Base-by-base conservation (phyloP, 164 flowering plant genomes). In the Platanus orientalis region DNA sequence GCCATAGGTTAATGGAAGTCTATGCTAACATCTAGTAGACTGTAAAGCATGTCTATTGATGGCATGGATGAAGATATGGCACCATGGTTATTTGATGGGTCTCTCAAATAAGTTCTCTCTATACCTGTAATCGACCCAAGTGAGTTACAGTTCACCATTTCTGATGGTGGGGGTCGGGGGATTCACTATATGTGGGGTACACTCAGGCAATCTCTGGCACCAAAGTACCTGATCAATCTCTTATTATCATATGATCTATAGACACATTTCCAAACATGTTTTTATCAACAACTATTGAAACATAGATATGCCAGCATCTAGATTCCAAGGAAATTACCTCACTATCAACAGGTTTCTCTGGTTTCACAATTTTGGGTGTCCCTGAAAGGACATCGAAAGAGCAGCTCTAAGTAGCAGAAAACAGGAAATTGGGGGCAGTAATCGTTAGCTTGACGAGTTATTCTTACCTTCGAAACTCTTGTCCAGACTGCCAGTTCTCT, bases 401-500 rank as follows among this genome's bases (percentile, higher is more conserved):
- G n/a, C 2, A 45, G 49, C 2, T 45, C 11, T 21, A 30, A 42
- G 6, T 29, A 0, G 17, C 13, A 21, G 36, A 55, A 9, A 16
- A 24, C 20, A 5, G 10, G 26, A 26, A 58, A 36, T 21, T 20
- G 32, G 20, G 17, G 34, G 29, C 9, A 19, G 47, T 42, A 42
- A 42, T 42, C 16, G 20, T 0, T 19, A 34, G 32, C 20, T 12
- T 14, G 7, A n/a, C 10, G 28, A n/a, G 44, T 51, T 13, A 9
- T 42, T 27, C 10, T 42, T 71, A 84, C 90, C 91, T 73, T 86
- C 88, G 64, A 86, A 86, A 73, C 88, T 86, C 59, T 86, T 84
- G 54, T 83, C 85, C 29, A 86, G 77, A 39, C 91, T 86, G 50
- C 88, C 91, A 25, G 91, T 86, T 69, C 80, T 75, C 58, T 86